Evolutionary conservation across 306 rosid genomes (phyloP).

Genomic region (Corylus americana): DNA sequence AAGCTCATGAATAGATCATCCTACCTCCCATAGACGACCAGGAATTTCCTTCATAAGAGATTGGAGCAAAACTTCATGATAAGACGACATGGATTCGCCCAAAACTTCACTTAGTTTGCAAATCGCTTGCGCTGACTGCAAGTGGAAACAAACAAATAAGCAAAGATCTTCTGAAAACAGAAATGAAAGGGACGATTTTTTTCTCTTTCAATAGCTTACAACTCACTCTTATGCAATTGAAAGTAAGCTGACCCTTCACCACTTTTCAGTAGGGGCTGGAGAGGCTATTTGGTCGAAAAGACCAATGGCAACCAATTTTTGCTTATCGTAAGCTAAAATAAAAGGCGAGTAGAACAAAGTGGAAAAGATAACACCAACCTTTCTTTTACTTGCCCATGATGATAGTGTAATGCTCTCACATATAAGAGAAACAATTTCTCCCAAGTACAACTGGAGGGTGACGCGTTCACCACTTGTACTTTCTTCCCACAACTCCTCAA

Average conservation of each 20-base stretch:
- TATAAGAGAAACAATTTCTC: slow-evolving; percentile 79
- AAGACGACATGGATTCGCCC: slow-evolving; percentile 80
- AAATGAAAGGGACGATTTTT: not conserved
- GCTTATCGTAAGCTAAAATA: slow-evolving; percentile 11
- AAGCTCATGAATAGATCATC: slow-evolving; percentile 16
- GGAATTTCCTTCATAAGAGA: slow-evolving; percentile 87
- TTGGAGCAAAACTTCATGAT: slow-evolving; percentile 68
- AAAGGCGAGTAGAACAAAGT: slow-evolving; percentile 17
- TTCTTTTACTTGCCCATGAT: slow-evolving; percentile 84
- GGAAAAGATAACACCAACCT: slow-evolving; percentile 44
- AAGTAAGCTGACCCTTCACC: not conserved
- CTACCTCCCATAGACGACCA: slow-evolving; percentile 97
- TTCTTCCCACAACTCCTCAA: slow-evolving; percentile 98
- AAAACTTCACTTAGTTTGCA: slow-evolving; percentile 87
- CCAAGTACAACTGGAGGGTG: slow-evolving; percentile 78
- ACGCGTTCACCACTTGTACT: slow-evolving; percentile 87
- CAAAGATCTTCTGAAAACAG: slow-evolving; percentile 12
- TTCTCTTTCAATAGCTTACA: not conserved
- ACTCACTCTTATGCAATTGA: not conserved
- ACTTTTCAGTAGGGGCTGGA: not conserved
- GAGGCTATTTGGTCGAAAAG: not conserved
- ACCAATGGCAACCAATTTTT: slow-evolving; percentile 1
- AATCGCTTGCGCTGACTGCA: slow-evolving; percentile 89
- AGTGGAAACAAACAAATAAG: slow-evolving; percentile 27
- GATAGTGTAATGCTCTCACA: slow-evolving; percentile 76